Evolutionary conservation across 257 asterid genomes (phyloP).

Genomic region (Ocimum tenuiflorum): DNA sequence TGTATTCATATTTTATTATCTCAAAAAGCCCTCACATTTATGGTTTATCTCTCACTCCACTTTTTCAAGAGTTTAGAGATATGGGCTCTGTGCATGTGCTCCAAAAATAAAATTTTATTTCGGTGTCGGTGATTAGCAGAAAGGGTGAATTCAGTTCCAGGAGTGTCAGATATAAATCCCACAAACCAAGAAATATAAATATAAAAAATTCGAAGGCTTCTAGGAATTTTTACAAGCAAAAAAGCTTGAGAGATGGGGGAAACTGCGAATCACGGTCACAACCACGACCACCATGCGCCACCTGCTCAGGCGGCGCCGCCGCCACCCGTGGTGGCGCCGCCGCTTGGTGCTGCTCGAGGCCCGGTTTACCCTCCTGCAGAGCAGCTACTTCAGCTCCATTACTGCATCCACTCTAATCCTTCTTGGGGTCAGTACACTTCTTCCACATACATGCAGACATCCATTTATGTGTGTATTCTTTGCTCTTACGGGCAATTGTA

Average conservation of each 20-base stretch:
- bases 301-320: conserved; percentile 38
- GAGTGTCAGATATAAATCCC: neutral
- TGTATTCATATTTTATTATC: neutral
- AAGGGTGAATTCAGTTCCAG: neutral
- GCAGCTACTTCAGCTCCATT: conserved; percentile 86
- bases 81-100: conserved; percentile 23
- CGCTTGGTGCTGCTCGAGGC: conserved; percentile 89
- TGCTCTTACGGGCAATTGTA: no score
- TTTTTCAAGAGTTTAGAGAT: conserved; percentile 8
- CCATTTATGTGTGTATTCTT: no score
- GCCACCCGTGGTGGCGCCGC: conserved; percentile 40
- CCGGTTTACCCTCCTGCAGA: conserved; percentile 79
- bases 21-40: conserved; percentile 11
- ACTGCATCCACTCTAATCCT: conserved; percentile 98
- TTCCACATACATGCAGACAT: neutral
- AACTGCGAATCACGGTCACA: conserved; percentile 35
- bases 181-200: neutral
- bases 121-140: conserved; percentile 23
- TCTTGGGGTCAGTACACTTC: conserved; percentile 59
- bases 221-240: no score
- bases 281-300: conserved; percentile 45
- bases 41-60: neutral
- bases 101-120: neutral
- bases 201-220: neutral
- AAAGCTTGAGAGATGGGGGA: conserved; percentile 51